Evolutionary conservation across 2,329 filamentous ascomycete species (phyloP), one percentile per base, ranked within the genome.

Genomic region (Hypoxylon sp.): DNA sequence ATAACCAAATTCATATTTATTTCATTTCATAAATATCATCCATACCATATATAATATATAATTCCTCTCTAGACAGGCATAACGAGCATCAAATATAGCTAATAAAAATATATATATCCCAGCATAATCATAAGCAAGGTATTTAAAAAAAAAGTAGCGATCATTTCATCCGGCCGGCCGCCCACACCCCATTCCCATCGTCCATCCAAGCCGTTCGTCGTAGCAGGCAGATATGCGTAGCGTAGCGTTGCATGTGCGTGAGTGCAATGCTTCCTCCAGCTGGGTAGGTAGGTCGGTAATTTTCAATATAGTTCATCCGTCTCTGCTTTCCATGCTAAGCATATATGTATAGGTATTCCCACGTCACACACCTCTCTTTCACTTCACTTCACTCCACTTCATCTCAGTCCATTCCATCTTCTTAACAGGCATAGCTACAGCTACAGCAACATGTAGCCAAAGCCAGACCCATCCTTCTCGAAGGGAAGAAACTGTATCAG

Each of bases 71-170:
- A 30, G 28, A 5, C 14, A n/a, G 13, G 14, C 34, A n/a, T 38
- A 43, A 43, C n/a, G 4, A 43, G 38, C 38, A 43, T 43, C 38
- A 43, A 43, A 43, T 11, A 19, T 43, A 43, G 9, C 38, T 21
- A 43, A 43, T 21, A 19, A 43, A 43, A 43, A 43, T 43, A 43
- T 43, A 21, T 43, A 43, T 43, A 43, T 43, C 38, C 38, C 38
- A 43, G 38, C 38, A 43, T 43, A 43, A 21, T 19, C 38, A 43
- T 21, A 43, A 43, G 38, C 38, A 43, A 43, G 38, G 38, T 43
- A 43, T 43, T 21, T 43, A 43, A 43, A 43, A 43, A 38, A 7
- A 6, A 6, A 7, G 38, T 43, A 43, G 38, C 38, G 38, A 43
- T 43, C 38, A 43, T 43, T 43, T 36, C 34, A 36, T 36, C 34